Evolutionary conservation across 257 asterid species (phyloP).

Genomic region (Fraxinus quadrangulata): DNA sequence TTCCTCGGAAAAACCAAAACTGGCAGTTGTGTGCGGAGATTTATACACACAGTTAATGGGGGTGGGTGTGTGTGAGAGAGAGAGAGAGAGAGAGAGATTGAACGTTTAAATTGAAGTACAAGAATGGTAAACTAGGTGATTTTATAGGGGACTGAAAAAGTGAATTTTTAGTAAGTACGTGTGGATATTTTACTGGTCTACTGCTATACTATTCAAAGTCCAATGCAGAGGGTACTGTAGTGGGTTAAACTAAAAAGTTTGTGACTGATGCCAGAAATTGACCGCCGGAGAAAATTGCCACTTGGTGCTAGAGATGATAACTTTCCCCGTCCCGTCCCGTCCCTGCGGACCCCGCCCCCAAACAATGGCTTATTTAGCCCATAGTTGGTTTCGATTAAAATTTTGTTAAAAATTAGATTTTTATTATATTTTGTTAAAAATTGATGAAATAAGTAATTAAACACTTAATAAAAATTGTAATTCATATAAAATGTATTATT

Average conservation of each 20-base stretch:
- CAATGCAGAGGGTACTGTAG: neutral
- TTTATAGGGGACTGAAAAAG: slow-evolving; percentile 16
- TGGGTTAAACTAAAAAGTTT: neutral
- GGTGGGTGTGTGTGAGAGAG: neutral
- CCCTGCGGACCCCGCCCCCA: too few species aligned
- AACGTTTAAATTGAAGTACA: slow-evolving; percentile 8
- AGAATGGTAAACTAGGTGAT: slow-evolving; percentile 3
- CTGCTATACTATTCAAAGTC: neutral
- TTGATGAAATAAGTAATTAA: too few species aligned
- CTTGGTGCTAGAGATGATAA: too few species aligned
- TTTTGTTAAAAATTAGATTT: too few species aligned
- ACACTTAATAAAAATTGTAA: too few species aligned
- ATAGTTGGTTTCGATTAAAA: too few species aligned
- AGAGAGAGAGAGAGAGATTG: neutral
- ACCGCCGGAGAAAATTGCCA: neutral
- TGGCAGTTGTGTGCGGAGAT: neutral
- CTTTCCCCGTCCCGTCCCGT: too few species aligned
- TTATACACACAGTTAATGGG: slow-evolving; percentile 14
- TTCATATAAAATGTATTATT: too few species aligned
- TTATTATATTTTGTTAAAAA: too few species aligned
- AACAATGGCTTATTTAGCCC: too few species aligned
- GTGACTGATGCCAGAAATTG: neutral
- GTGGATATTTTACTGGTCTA: neutral
- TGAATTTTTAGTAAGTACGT: neutral
- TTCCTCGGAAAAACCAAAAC: slow-evolving; percentile 43